Conservation (phyloP, 2,329 filamentous ascomycete genomes). For the Pseudomassariella vexata region DNA sequence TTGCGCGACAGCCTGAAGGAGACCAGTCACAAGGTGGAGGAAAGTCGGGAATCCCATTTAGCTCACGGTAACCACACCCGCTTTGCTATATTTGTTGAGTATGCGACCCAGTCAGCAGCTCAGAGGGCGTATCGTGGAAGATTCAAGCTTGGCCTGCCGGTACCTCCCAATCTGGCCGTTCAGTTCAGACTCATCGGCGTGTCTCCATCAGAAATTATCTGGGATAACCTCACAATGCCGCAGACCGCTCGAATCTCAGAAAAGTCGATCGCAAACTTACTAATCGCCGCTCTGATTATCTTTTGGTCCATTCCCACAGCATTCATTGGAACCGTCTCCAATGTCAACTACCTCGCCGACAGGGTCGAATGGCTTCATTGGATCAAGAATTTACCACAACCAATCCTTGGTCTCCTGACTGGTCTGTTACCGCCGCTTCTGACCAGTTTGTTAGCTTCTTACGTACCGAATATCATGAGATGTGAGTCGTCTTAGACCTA, state of each 20-base stretch:
- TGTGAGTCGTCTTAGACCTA: slow-evolving; percentile 39
- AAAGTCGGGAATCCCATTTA: slow-evolving; percentile 1
- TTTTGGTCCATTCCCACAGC: slow-evolving; percentile 80
- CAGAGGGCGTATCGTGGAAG: slow-evolving; percentile 70
- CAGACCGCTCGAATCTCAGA: slow-evolving; percentile 20
- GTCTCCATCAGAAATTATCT: slow-evolving; percentile 75
- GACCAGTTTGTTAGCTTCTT: slow-evolving; percentile 74
- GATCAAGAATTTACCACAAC: slow-evolving; percentile 62
- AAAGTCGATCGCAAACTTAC: slow-evolving; percentile 53
- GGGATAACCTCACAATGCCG: slow-evolving; percentile 64
- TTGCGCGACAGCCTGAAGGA: slow-evolving; percentile 1
- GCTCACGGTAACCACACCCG: slow-evolving; percentile 22
- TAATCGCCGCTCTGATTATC: slow-evolving; percentile 68
- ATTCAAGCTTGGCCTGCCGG: slow-evolving; percentile 16
- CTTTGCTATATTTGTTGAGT: slow-evolving; percentile 88
- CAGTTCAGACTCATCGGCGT: slow-evolving; percentile 57
- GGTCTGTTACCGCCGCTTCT: slow-evolving; percentile 76
- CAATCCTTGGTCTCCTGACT: slow-evolving; percentile 72
- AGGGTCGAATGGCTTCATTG: slow-evolving; percentile 65
- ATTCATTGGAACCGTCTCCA: slow-evolving; percentile 78
- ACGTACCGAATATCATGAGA: slow-evolving; percentile 73
- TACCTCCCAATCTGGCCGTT: slow-evolving; percentile 4
- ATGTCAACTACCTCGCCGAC: slow-evolving; percentile 65
- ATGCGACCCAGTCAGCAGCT: slow-evolving; percentile 73
- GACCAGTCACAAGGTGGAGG: slow-evolving; percentile 4